Base-by-base conservation (phyloP, 352 stramenopile genomes). In the Pythium aquatile region DNA sequence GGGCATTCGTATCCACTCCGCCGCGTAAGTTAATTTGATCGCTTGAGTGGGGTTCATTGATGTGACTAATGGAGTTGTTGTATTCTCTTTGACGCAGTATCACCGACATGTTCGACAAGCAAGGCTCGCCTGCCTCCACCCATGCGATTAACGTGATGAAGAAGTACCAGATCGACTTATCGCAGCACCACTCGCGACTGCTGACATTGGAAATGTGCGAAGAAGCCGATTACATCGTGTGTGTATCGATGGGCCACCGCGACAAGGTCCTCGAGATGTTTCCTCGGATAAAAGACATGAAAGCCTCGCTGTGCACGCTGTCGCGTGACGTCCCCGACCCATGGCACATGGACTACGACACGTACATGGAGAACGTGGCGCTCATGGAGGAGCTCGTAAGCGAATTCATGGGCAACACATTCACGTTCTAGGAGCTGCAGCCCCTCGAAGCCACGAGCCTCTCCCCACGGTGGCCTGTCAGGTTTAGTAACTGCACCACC, bases 281-380 rank as follows among this genome's bases (percentile, higher is more conserved):
- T 20, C 80, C 84, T 7, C 53, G 62, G 52, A 71, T 89, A 63
- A 82, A 84, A 55, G 80, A 90, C 35, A 71, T 72, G 67, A 66
- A 76, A 4, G 75, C 66, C 10, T 78, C 87, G 69, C 75, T 93
- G 16, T 80, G 72, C 58, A 79, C 73, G 55, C 75, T 91, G 33
- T 74, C 78, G 24, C 68, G 77, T 35, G 84, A 93, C 70, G 70
- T 93, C 29, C 84, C 82, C 4, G 84, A 93, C 57, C 84, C 84
- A 47, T 93, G 84, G 84, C 81, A 89, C 77, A 93, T 93, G 84
- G 74, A 79, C 29, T 91, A 91, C 66, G 80, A 88, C 65, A 90
- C 78, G 16, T 93, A 93, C 70, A 88, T 91, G 79, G 76, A 90
- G 64, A 91, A 81, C 47, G 75, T 87, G n/a, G 79, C 81, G 39